Percentiles rank a stretch among this genome's conserved stretches.
phyloP scores from a whole-genome alignment of 176 grass and related monocot genomes.

The Oryza australiensis region DNA sequence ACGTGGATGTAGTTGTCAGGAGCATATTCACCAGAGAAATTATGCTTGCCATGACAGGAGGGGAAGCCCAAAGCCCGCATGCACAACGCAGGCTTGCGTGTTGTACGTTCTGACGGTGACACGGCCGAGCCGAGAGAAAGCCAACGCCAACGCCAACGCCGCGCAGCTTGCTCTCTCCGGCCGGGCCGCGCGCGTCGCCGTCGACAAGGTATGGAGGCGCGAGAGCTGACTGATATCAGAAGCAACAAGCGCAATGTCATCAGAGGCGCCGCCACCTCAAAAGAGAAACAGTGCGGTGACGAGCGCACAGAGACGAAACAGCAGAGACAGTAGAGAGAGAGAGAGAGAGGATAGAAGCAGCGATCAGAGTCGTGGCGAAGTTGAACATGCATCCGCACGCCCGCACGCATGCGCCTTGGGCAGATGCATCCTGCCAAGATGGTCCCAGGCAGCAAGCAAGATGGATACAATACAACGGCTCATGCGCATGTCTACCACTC shows the following conservation, averaged over 20 bases:
- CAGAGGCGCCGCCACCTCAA: conserved; percentile 15
- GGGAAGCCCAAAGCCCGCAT: neutral
- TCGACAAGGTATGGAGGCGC: neutral
- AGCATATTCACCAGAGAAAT: neutral
- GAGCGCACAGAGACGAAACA: neutral
- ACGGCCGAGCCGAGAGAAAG: neutral
- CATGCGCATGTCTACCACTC: neutral
- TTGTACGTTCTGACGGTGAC: conserved; percentile 25
- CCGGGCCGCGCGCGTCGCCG: neutral
- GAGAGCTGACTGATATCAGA: neutral
- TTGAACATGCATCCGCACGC: neutral
- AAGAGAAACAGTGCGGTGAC: conserved; percentile 9
- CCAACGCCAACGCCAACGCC: neutral
- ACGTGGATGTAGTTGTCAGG: neutral
- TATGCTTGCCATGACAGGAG: conserved; percentile 27
- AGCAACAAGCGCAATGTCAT: neutral
- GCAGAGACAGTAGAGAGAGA: neutral
- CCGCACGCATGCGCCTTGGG: neutral
- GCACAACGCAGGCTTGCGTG: neutral
- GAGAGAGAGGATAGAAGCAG: neutral
- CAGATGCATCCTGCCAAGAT: neutral
- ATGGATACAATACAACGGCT: neutral
- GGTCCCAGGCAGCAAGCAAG: neutral
- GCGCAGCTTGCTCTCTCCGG: neutral
- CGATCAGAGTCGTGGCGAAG: conserved; percentile 19